Percentiles rank a stretch among this genome's conserved stretches.
phyloP scores from a whole-genome alignment of 2,329 filamentous ascomycete species.

The Aspergillus ochraceoroseus region DNA sequence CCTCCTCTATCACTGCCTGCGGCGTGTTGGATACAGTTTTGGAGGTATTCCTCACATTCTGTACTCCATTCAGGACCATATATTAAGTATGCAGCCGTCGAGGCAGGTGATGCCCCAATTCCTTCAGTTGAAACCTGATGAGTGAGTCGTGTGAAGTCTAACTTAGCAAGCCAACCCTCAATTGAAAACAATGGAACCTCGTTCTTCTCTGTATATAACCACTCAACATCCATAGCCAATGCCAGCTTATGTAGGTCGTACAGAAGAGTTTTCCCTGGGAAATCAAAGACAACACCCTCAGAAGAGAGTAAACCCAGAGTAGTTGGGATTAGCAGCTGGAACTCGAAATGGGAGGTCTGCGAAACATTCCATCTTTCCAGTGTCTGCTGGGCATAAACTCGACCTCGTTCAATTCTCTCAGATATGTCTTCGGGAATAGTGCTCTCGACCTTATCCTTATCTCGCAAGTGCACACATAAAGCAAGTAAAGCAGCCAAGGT shows the following conservation, averaged over 20 bases:
- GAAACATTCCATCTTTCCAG: background rate
- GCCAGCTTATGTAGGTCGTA: background rate
- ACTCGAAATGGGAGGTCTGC: conserved; percentile 5
- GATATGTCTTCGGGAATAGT: background rate
- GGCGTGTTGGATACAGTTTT: conserved; percentile 15
- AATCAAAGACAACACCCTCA: conserved; percentile 6
- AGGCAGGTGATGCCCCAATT: conserved; percentile 40
- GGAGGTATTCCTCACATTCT: conserved; percentile 33
- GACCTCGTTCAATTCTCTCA: conserved; percentile 1
- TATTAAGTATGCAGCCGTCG: conserved; percentile 39
- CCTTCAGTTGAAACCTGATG: conserved; percentile 25
- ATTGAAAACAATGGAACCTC: conserved; percentile 30
- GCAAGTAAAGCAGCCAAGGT: conserved; percentile 9
- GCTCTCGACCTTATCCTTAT: background rate
- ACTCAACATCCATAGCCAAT: conserved; percentile 1
- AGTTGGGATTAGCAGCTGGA: conserved; percentile 6
- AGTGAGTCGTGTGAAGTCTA: conserved; percentile 35
- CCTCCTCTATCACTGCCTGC: conserved; percentile 15
- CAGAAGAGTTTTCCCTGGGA: conserved; percentile 7
- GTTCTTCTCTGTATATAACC: conserved; percentile 7
- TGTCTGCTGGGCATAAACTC: conserved; percentile 1
- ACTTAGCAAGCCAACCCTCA: conserved; percentile 36
- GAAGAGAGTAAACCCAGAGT: conserved; percentile 2
- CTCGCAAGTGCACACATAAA: conserved; percentile 4
- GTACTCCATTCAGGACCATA: conserved; percentile 28